Evolutionary conservation across 2,329 filamentous ascomycete species (phyloP).

Genomic region (Aspergillus piperis): DNA sequence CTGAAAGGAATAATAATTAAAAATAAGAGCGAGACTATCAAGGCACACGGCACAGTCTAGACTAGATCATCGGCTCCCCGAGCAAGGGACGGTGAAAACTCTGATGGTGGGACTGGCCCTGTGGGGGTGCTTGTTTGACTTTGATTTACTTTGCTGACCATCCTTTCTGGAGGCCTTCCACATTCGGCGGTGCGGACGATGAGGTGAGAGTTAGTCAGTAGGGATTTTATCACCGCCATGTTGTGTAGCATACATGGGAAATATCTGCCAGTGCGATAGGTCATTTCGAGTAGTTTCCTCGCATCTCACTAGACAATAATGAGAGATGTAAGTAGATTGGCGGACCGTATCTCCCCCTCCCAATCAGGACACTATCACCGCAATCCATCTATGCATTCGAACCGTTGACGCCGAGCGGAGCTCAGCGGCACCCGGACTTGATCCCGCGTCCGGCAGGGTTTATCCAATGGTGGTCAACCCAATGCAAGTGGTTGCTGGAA

Average conservation of each 20-base stretch:
- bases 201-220: not conserved
- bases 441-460: conserved; percentile 3
- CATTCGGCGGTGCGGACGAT: not conserved
- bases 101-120: conserved; percentile 19
- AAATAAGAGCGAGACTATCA: conserved; percentile 9
- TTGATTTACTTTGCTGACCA: conserved; percentile 9
- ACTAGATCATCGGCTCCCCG: conserved; percentile 20
- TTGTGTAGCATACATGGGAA: not conserved
- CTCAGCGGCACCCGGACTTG: conserved; percentile 4
- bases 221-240: not conserved
- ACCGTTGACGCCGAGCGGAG: conserved; percentile 14
- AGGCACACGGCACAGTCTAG: conserved; percentile 7
- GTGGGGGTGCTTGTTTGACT: conserved; percentile 11
- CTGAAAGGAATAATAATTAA: not conserved
- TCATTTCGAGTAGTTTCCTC: not conserved
- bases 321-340: not conserved
- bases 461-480: not conserved
- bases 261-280: not conserved
- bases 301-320: not conserved
- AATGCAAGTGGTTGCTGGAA: not conserved
- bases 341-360: not conserved
- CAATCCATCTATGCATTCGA: conserved; percentile 10
- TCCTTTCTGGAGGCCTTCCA: conserved; percentile 4
- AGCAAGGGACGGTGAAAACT: conserved; percentile 25
- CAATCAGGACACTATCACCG: not conserved